Evolutionary conservation across 1,139 yeast genomes (phyloP).

Genomic region (Nematodospora anomalae): DNA sequence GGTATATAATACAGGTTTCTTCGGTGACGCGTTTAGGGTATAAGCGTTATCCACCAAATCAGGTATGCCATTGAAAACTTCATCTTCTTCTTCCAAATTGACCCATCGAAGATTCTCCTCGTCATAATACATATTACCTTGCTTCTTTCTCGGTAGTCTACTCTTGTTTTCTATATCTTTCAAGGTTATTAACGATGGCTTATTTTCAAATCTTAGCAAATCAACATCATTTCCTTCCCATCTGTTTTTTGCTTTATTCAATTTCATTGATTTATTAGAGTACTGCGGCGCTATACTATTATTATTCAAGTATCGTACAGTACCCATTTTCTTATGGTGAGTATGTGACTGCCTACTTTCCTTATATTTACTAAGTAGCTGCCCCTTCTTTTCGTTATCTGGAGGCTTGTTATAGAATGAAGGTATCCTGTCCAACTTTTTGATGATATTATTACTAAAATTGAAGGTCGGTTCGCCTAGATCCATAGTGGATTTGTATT

Average conservation of each 20-base stretch:
- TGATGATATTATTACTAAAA: slow-evolving; percentile 33
- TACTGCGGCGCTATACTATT: slow-evolving; percentile 19
- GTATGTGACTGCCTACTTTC: slow-evolving; percentile 17
- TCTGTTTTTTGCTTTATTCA: slow-evolving; percentile 47
- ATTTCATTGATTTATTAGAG: slow-evolving; percentile 45
- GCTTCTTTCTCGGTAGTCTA: slow-evolving; percentile 2
- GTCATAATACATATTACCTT: slow-evolving; percentile 58
- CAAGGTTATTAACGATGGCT: slow-evolving; percentile 38
- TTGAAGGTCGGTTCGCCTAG: slow-evolving; percentile 28
- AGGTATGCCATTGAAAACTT: slow-evolving; percentile 55
- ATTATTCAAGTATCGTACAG: slow-evolving; percentile 31
- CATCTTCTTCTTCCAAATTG: slow-evolving; percentile 34
- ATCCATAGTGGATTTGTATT: slow-evolving; percentile 37
- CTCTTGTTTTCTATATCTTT: slow-evolving; percentile 19
- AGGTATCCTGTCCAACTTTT: slow-evolving; percentile 44
- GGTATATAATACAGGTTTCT: slow-evolving; percentile 4
- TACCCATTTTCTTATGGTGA: slow-evolving; percentile 27
- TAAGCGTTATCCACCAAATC: slow-evolving; percentile 22
- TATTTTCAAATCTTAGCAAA: slow-evolving; percentile 47
- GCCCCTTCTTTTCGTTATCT: slow-evolving; percentile 23
- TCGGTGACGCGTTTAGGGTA: slow-evolving; percentile 17
- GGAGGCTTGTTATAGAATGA: slow-evolving; percentile 33
- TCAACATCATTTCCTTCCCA: slow-evolving; percentile 77
- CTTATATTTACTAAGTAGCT: slow-evolving; percentile 29
- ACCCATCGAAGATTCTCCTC: slow-evolving; percentile 59